Evolutionary conservation across 441 rosid genomes (phyloP), one percentile per base, ranked within the genome.

Genomic region (Populus hybrid): DNA sequence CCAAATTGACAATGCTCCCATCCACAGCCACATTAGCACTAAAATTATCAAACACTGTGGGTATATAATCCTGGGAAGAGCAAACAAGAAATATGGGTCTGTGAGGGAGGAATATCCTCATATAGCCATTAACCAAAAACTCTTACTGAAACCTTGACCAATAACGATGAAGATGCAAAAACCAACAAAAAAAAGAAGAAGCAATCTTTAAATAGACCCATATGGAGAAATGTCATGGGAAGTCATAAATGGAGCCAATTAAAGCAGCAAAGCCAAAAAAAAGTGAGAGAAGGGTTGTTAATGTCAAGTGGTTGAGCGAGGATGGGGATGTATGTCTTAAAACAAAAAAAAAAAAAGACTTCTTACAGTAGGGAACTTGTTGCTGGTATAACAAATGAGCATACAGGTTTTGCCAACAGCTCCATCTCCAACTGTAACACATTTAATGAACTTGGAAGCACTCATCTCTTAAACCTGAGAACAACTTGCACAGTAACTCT

Each of bases 341-440:
- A 18, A 10, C 12, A 12, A 45, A 45, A n/a, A n/a, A n/a, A n/a
- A 4, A 14, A 59, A 24, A 3, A 31, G n/a, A 71, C 74, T 76
- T 64, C 91, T 87, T 71, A 95, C 99, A 74, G 98, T 93, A 1
- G 99, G 99, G n/a, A n/a, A n/a, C n/a, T n/a, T n/a, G n/a, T n/a
- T n/a, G n/a, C n/a, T n/a, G n/a, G n/a, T n/a, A n/a, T 92, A 95
- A 79, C 97, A 93, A 82, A 95, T 95, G 76, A 95, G 99, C 99
- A 93, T 95, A 87, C 98, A 95, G 33, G 99, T 95, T 86, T 95
- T 95, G 40, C 99, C 99, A 28, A 95, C 99, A 84, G 98, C 99
- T 81, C 99, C 99, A 81, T 95, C 99, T 82, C 99, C 99, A 73
- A 95, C 99, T 1, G 99, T 93, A 74, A 95, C 99, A 82, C 99